Base-by-base conservation (phyloP, 495 filamentous ascomycete genomes). In the Alectoria sarmentosa region DNA sequence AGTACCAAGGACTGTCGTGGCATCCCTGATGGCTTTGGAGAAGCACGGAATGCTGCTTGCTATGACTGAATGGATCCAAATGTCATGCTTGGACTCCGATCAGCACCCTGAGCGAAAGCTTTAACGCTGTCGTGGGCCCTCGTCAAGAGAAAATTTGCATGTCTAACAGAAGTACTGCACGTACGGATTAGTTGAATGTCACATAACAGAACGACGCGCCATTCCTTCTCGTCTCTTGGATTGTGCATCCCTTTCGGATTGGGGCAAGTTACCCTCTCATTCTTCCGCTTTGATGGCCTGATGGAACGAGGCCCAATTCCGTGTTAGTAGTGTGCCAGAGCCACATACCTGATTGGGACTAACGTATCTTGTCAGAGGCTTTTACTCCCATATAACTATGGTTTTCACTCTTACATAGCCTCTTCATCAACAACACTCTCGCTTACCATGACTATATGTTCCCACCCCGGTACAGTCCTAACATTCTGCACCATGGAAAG, bases 1-100 rank as follows among this genome's bases (percentile, higher is more conserved):
- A 83, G 61, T 79, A 83, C 64, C 64, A 76, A 37, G 78, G 70
- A 52, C 71, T 89, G 72, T 77, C 75, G 23, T 78, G 81, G 72
- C 79, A 79, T 34, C 49, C 41, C 15, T 60, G 54, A 69, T 32
- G 28, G 26, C 36, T 28, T 15, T 23, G 8, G 30, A 11, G 21
- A 36, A 48, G 30, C 0, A 34, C 3, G 30, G 30, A 34, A 21
- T n/a, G 15, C 52, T 55, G 30, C 52, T 34, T 23, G n/a, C 26
- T 52, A 17, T 17, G n/a, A 34, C 21, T n/a, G 30, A 34, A 19
- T 21, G 52, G 52, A 55, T 55, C 26, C 21, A 7, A 55, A 21
- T 34, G 52, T 36, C 14, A 54, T 54, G 49, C 52, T 21, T 34
- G 52, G 30, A 49, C 46, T 49, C 46, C 23, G 3, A 14, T n/a